Evolutionary conservation across 2,329 filamentous ascomycete species (phyloP), one percentile per base, ranked within the genome.

Genomic region (Colletotrichum cordylinicola): DNA sequence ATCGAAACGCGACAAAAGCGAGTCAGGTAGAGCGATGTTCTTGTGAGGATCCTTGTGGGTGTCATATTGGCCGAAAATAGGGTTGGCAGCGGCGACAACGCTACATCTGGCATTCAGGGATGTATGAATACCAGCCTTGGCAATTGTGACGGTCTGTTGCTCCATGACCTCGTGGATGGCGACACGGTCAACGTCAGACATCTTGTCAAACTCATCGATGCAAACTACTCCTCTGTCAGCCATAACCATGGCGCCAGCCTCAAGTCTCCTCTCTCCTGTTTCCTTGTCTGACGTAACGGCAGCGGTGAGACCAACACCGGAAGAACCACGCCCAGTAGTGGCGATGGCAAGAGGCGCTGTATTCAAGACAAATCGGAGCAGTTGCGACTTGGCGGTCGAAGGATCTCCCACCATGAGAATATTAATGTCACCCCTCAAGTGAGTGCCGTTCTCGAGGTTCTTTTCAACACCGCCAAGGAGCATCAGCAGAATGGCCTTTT

Each of bases 101-200:
- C 96, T 98, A 87, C 97, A 99, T 73, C 97, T 94, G 69, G 97
- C 97, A 82, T 99, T 99, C 76, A 99, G 89, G 4, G 96, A 98
- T 0, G 97, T 99, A 85, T 99, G 97, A 75, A 99, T 99, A 78
- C 97, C 97, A 2, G 97, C 97, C 87, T 99, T 99, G 68, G 97
- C 97, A 81, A 99, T 99, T 16, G 97, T 99, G 76, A 99, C 97
- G 0, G 97, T 99, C 86, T 99, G 97, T 87, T 99, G 97, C 86
- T 99, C 97, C 97, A 99, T 99, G 79, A 99, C 97, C 94, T 99
- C 97, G 91, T 99, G 97, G 80, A 99, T 99, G 62, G 97, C 97
- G 6, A 99, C 97, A 83, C 97, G 93, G 85, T 99, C 97, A 74
- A 98, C 94, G 83, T 99, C 97, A 73, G 96, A 98, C 97, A 99